Base-by-base conservation (phyloP, 2,329 filamentous ascomycete genomes). In the Colletotrichum filicis region DNA sequence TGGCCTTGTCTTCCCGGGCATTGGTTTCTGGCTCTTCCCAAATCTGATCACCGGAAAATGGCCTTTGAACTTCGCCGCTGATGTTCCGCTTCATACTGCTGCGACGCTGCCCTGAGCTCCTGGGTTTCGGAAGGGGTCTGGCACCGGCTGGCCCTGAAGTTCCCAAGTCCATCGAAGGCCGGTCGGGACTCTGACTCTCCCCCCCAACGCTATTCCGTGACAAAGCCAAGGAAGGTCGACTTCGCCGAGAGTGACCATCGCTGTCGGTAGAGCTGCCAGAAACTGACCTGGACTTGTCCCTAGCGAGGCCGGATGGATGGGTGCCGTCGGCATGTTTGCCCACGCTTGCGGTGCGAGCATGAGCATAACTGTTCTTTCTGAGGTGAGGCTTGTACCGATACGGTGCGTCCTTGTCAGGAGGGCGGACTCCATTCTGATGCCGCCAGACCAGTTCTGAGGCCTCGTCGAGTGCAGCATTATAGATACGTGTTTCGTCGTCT, bases 1-100 rank as follows among this genome's bases (percentile, higher is more conserved):
- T 30, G 68, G 75, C 79, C 72, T 79, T 75, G 76, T 77, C 69
- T 71, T 75, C 76, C 16, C 79, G 78, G 3, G 79, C 68, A 66
- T 80, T 76, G 35, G 80, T 86, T 78, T 93, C 91, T 1, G 94
- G 93, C 80, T 98, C 96, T 81, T 98, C 95, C 87, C 95, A 98
- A 74, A 98, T 95, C 79, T 94, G 92, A 79, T 95, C 93, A 42
- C 92, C 90, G 1, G 92, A 92, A 79, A 94, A 95, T 1, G 91
- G 89, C 66, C 87, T 89, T 76, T 89, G 85, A 71, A 92, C 83
- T 78, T 93, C 91, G 24, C 92, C 92, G 79, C 92, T 95, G 78
- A 92, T 88, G 76, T 93, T 93, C 74, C 93, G 88, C 81, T 90
- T 92, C 77, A 90, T 86, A 77, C 91, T 92, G 78, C 91, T 92